Evolutionary conservation across 169 alveolate genomes (phyloP).

Genomic region (Babesia microti): DNA sequence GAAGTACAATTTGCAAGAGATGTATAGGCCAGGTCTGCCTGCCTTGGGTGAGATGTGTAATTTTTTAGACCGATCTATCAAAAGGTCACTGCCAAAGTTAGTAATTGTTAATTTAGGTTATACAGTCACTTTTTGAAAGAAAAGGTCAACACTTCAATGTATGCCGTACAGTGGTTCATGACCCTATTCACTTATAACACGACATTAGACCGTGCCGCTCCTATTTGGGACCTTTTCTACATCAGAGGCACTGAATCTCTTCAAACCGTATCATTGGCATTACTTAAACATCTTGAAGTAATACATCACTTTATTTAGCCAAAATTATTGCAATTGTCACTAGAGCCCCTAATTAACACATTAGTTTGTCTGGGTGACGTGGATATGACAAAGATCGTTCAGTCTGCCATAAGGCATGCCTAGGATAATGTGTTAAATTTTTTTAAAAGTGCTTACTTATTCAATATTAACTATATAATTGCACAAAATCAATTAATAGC

Average conservation of each 20-base stretch:
- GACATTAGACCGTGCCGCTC: slow-evolving; percentile 56
- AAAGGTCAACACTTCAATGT: slow-evolving; percentile 60
- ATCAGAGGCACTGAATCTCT: slow-evolving; percentile 45
- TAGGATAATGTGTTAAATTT: too few species aligned
- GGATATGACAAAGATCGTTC: too few species aligned
- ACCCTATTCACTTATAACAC: slow-evolving; percentile 65
- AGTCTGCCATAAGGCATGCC: too few species aligned
- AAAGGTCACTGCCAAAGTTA: slow-evolving; percentile 54
- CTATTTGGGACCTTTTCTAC: slow-evolving; percentile 72
- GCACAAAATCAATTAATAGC: too few species aligned
- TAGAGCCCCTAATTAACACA: too few species aligned
- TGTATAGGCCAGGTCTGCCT: slow-evolving; percentile 67
- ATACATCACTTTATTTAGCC: slow-evolving; percentile 4
- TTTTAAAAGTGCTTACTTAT: too few species aligned
- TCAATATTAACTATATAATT: too few species aligned
- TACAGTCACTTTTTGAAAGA: slow-evolving; percentile 39
- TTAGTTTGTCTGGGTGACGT: too few species aligned
- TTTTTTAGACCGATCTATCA: slow-evolving; percentile 51
- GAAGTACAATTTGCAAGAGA: slow-evolving; percentile 54
- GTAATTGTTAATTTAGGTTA: slow-evolving; percentile 11
- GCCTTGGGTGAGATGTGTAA: slow-evolving; percentile 63
- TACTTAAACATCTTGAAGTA: slow-evolving; percentile 23
- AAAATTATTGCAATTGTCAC: not conserved
- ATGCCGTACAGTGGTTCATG: slow-evolving; percentile 75
- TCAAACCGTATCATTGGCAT: slow-evolving; percentile 9